Base-by-base conservation (phyloP, 2,329 filamentous ascomycete genomes). In the Phialocephala sp. region DNA sequence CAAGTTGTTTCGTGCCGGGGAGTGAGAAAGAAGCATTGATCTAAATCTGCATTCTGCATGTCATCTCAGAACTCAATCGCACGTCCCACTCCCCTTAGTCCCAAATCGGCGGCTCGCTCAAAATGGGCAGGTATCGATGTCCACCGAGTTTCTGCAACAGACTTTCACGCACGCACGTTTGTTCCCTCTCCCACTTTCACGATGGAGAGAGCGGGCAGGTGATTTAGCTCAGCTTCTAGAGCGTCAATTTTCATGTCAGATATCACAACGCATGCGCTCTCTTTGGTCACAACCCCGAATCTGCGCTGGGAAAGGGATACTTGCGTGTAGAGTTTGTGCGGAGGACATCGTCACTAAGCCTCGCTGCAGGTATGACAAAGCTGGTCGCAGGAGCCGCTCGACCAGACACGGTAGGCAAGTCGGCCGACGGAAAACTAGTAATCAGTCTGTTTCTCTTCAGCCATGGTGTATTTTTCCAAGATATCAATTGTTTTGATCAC, bases 361-460 rank as follows among this genome's bases (percentile, higher is more conserved):
- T 54, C 15, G 22, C 50, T 54, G 50, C 27, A 54, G 50, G 27
- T 32, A 24, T 35, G 22, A 54, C 24, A 54, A 54, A 54, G 50
- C 24, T 54, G 24, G 50, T 54, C 15, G 50, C 50, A 54, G 50
- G 18, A 35, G 15, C 27, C 27, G 27, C 6, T 32, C 27, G 6
- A 3, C 27, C 6, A 27, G 41, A 18, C 18, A 20, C 24, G 1
- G 4, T 11, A 11, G n/a, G 22, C 9, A 20, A 27, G 22, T 24
- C n/a, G 8, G 15, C 22, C 22, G 45, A 50, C 22, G 45, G 45
- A 8, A 50, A 50, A n/a, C 12, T 24, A 50, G 9, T 24, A 11
- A 14, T 22, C 20, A n/a, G 11, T 22, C 12, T 4, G n/a, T 22
- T 8, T 20, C 5, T 12, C n/a, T 8, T 43, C 14, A 43, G 45